Conservation (phyloP, 257 asterid species). For the Capsicum rhomboideum region DNA sequence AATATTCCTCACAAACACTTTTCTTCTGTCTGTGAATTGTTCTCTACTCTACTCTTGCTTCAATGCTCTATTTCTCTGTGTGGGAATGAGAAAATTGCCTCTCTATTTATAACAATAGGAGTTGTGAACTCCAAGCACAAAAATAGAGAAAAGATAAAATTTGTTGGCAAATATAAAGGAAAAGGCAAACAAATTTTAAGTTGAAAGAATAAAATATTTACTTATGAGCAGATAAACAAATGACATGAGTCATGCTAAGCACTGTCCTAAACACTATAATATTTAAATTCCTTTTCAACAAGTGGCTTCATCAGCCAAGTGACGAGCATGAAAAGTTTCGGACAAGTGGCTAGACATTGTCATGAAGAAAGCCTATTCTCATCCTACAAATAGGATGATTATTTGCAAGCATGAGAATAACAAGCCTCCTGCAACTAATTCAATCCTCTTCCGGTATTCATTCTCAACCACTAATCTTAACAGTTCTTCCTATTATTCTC, state of each 20-base stretch:
- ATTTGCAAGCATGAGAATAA: not conserved
- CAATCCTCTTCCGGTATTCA: not conserved
- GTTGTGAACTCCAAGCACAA: not conserved
- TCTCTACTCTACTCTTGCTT: not conserved
- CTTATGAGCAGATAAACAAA: not conserved
- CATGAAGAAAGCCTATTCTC: not conserved
- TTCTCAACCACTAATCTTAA: not conserved
- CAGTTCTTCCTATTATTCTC: not conserved
- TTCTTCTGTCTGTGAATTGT: not conserved
- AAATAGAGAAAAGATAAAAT: not conserved
- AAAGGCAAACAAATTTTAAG: not conserved
- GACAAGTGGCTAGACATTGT: not conserved
- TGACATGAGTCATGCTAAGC: not conserved
- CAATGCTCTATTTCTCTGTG: not conserved
- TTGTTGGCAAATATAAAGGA: not conserved
- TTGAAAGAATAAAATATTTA: not conserved
- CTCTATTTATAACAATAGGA: not conserved
- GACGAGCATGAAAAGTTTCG: not conserved
- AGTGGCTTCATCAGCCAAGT: not conserved
- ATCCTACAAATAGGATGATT: not conserved
- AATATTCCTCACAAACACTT: not conserved
- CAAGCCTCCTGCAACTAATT: not conserved
- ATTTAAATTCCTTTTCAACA: not conserved
- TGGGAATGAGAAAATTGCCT: not conserved
- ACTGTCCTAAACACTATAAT: not conserved